phyloP scores from a whole-genome alignment of 1,284 basidiomycete species.

The Phellopilus nigrolimitatus region DNA sequence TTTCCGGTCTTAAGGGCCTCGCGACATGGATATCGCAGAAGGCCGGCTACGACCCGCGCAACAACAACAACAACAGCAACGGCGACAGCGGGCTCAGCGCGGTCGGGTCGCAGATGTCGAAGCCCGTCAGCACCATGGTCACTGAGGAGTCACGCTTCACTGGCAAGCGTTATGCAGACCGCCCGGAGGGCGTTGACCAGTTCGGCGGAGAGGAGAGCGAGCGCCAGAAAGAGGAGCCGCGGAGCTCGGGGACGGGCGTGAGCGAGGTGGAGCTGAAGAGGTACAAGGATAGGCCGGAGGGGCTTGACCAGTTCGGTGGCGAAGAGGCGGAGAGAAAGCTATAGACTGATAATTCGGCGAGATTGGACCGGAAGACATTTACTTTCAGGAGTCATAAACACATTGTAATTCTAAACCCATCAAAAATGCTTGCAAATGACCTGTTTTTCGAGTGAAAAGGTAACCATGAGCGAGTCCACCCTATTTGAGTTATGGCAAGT shows the following conservation, averaged over 20 bases:
- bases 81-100: no score
- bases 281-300: conserved; percentile 9
- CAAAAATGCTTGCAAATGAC: no score
- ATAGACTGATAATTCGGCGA: no score
- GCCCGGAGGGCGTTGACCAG: conserved; percentile 17
- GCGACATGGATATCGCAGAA: background rate
- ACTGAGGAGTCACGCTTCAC: background rate
- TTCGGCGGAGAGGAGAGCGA: conserved; percentile 18
- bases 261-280: background rate
- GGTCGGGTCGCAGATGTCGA: background rate
- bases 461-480: no score
- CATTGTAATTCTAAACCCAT: no score
- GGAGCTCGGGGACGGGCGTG: background rate
- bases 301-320: conserved; percentile 12
- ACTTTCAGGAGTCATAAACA: no score
- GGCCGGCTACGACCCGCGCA: no score
- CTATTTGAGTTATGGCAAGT: no score
- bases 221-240: conserved; percentile 1
- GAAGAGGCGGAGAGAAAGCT: conserved; percentile 7
- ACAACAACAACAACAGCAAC: no score
- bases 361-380: no score
- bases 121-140: conserved; percentile 4
- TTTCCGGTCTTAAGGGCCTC: background rate
- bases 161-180: conserved; percentile 14
- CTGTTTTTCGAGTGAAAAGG: no score